Conservation (phyloP, 148 eudicot genomes). For the Mesembryanthemum crystallinum region DNA sequence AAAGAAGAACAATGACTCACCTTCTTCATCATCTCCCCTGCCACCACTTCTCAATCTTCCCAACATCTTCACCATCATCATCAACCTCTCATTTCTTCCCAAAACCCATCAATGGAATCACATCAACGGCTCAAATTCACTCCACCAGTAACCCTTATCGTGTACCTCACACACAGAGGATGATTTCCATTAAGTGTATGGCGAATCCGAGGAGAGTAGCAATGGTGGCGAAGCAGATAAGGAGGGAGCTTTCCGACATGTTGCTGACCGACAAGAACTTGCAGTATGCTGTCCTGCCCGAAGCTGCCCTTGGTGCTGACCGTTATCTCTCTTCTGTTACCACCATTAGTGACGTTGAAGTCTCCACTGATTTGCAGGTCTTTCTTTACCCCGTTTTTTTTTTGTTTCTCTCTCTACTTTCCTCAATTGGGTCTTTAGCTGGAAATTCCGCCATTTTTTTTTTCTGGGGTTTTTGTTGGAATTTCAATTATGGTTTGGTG, state of each 20-base stretch:
- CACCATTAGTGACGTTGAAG: conserved; percentile 84
- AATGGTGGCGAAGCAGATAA: conserved; percentile 86
- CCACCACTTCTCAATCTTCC: conserved; percentile 6
- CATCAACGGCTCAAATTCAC: conserved; percentile 22
- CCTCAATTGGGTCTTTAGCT: background rate
- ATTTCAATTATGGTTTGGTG: background rate
- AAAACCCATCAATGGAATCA: background rate
- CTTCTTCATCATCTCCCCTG: too few species aligned
- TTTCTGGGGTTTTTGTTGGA: background rate
- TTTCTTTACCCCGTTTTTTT: background rate
- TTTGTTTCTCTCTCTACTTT: background rate
- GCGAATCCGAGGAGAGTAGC: conserved; percentile 86
- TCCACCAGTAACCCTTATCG: background rate
- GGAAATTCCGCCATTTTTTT: too few species aligned
- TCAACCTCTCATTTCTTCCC: background rate
- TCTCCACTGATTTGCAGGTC: conserved; percentile 93
- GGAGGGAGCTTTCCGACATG: conserved; percentile 87
- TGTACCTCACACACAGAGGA: conserved; percentile 5
- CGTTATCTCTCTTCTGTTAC: conserved; percentile 81
- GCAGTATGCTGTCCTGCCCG: conserved; percentile 81
- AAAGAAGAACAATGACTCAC: conserved; percentile 6
- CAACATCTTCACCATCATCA: conserved; percentile 17
- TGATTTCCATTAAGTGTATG: conserved; percentile 47
- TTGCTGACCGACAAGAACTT: conserved; percentile 68
- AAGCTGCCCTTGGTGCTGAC: conserved; percentile 94